These are phyloP conservation scores for Colletotrichum lindemuthianum DNA, from an alignment of 2,329 filamentous ascomycete genomes.

Conservation along the genomic window DNA sequence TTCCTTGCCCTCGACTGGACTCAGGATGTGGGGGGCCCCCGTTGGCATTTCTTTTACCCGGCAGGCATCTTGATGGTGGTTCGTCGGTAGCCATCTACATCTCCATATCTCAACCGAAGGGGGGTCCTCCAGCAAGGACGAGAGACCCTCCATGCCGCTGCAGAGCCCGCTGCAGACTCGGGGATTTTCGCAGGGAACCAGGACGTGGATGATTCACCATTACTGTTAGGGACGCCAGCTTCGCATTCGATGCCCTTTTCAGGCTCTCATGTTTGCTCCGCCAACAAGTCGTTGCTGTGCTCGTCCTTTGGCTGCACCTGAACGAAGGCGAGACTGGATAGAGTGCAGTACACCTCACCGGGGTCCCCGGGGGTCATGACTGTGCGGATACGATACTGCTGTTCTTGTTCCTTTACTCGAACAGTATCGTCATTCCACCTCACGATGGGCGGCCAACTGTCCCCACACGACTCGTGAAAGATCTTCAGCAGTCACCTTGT, in stretches of 20 bases:
- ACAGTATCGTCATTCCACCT: slow-evolving; percentile 10
- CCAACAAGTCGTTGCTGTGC: neutral
- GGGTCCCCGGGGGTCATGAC: too few relatives aligned
- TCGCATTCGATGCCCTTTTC: slow-evolving; percentile 1
- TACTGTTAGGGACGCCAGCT: neutral
- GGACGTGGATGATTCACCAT: slow-evolving; percentile 19
- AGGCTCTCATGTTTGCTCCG: too few relatives aligned
- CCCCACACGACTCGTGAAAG: slow-evolving; percentile 19
- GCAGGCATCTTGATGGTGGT: slow-evolving; percentile 28
- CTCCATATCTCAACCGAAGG: slow-evolving; percentile 27
- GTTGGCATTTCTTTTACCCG: slow-evolving; percentile 6
- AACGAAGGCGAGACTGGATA: too few relatives aligned
- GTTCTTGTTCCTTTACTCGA: neutral
- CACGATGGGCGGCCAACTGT: neutral
- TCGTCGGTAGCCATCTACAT: slow-evolving; percentile 18
- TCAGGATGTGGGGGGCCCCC: slow-evolving; percentile 14
- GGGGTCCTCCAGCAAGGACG: slow-evolving; percentile 16
- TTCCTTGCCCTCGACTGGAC: slow-evolving; percentile 27
- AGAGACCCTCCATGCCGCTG: slow-evolving; percentile 32
- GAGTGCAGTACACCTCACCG: too few relatives aligned
- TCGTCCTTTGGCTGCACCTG: too few relatives aligned
- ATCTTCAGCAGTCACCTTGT: slow-evolving; percentile 16
- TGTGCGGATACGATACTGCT: too few relatives aligned
- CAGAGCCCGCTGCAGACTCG: slow-evolving; percentile 34
- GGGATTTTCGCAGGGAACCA: slow-evolving; percentile 33